Percentiles rank a stretch among this genome's conserved stretches.
phyloP scores from a whole-genome alignment of 2,329 filamentous ascomycete genomes.

The Emericellopsis atlantica region DNA sequence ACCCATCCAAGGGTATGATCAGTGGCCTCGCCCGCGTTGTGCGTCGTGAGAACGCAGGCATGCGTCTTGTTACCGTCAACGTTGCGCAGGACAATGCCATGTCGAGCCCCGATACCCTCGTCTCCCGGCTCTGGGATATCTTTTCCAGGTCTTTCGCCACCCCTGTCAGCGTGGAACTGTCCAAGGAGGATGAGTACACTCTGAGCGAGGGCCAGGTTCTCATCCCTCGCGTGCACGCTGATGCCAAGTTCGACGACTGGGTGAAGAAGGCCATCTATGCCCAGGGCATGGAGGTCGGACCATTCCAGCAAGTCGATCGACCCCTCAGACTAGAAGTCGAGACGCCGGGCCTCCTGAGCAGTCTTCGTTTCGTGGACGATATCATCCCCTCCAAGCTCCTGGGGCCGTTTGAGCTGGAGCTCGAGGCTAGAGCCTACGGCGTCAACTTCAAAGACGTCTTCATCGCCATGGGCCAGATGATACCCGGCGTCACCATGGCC shows the following conservation, averaged over 20 bases:
- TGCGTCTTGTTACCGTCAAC: constrained; percentile 8
- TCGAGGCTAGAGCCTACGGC: constrained; percentile 9
- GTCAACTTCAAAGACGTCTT: constrained; percentile 8
- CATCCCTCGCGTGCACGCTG: neutral
- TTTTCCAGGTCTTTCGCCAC: no score
- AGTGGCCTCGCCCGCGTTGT: constrained; percentile 8
- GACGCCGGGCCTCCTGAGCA: constrained; percentile 10
- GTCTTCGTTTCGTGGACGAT: constrained; percentile 10
- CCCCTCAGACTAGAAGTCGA: constrained; percentile 6
- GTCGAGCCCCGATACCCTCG: neutral
- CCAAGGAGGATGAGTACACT: constrained; percentile 5
- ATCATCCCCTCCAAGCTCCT: neutral
- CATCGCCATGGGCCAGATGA: neutral
- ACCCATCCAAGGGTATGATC: constrained; percentile 7
- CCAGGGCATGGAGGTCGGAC: no score
- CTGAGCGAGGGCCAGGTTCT: constrained; percentile 5
- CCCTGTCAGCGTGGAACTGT: neutral
- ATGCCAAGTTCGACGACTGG: constrained; percentile 1
- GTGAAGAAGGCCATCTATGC: neutral
- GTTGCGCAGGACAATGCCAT: constrained; percentile 4
- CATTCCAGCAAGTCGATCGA: no score
- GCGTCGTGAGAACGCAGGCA: constrained; percentile 7
- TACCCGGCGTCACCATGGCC: neutral
- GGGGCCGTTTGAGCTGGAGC: constrained; percentile 13
- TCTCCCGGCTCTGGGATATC: neutral